Base-by-base conservation (phyloP, 306 rosid genomes). In the Citrullus amarus region DNA sequence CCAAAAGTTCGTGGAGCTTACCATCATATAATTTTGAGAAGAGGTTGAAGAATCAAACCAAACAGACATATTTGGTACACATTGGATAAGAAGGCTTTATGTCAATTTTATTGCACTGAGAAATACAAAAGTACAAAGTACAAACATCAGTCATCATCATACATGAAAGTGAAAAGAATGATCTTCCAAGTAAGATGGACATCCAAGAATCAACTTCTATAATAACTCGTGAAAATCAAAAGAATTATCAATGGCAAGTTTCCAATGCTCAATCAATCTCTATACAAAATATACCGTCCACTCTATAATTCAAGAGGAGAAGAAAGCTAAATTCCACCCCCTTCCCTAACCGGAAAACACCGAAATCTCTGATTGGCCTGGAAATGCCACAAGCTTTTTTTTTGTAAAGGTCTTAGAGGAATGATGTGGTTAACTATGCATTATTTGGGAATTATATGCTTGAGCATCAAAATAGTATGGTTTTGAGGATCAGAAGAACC, bases 401-500 rank as follows among this genome's bases (percentile, higher is more conserved):
- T 74, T 77, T 56, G 53, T 46, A 30, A 73, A 78, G 53, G 43
- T 82, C 65, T 81, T 75, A 56, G 58, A 77, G 82, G 82, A 78
- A 81, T 62, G 84, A 58, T 81, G 78, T 79, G 44, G 39, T 81
- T 50, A 77, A 15, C 55, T 79, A 68, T 62, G 67, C 69, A 20
- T 76, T 5, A 36, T 76, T 36, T 2, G 16, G 39, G 20, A 59
- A 59, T 66, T 36, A 81, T 9, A 34, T 75, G 39, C 57, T 50
- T 75, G 51, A 61, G 14, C 85, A 82, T 91, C 91, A 96, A 80
- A 92, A 91, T 51, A 96, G 56, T 81, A 96, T 90, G 82, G 90
- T 95, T 88, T 96, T 96, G n/a, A 96, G 85, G 81, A 96, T 80
- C 75, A 96, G 81, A 82, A 92, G 96, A 78, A 87, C 85, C 93